Conservation (phyloP, 257 asterid species). For the Solanum clarkiae region DNA sequence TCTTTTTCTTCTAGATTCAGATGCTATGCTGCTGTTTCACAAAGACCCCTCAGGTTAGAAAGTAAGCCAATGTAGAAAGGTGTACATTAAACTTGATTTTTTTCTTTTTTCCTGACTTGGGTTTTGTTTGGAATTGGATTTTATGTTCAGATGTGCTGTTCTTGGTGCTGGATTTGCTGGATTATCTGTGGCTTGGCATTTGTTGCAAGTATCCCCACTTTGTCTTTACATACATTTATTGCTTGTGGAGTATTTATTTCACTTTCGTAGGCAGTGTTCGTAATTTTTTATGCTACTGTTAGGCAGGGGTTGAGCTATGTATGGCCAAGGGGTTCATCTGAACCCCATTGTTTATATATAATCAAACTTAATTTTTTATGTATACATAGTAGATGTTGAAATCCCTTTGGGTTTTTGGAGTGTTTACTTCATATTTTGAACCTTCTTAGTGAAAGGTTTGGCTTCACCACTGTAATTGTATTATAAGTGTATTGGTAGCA, state of each 20-base stretch:
- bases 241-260: not conserved
- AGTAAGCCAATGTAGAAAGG: not conserved
- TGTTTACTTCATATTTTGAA: not conserved
- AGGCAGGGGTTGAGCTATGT: not conserved
- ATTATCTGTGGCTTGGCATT: conserved; percentile 82
- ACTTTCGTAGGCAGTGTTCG: not conserved
- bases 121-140: not conserved
- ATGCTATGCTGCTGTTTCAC: conserved; percentile 9
- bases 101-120: not conserved
- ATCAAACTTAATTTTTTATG: not conserved
- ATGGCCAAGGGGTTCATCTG: not conserved
- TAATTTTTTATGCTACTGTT: not conserved
- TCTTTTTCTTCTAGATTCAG: conserved; percentile 3
- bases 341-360: not conserved
- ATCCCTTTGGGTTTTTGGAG: not conserved
- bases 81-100: not conserved
- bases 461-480: not conserved
- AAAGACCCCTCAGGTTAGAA: conserved; percentile 20
- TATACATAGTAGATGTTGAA: not conserved
- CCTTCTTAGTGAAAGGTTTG: no score
- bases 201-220: conserved; percentile 47
- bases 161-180: conserved; percentile 99
- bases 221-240: not conserved
- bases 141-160: conserved; percentile 58
- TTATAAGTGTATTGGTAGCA: not conserved